Base-by-base conservation (phyloP, 805 yeast genomes). In the Wickerhamiella occidentalis region DNA sequence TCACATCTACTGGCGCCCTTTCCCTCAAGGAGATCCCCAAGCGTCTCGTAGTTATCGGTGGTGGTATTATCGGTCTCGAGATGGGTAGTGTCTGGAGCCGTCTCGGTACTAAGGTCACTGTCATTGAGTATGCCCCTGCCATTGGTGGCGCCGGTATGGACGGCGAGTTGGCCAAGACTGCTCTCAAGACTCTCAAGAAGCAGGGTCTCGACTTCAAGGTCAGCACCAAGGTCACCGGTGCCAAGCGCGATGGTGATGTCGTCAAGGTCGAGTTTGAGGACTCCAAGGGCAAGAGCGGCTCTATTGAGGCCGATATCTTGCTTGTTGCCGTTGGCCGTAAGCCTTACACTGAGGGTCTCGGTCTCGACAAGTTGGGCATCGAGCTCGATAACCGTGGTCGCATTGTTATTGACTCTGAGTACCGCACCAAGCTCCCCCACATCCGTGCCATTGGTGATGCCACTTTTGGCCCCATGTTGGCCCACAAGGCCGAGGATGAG, bases 121-220 rank as follows among this genome's bases (percentile, higher is more conserved):
- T 92, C 50, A 71, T 92, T 53, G 99, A 92, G 76, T 92, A 77
- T 79, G 85, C 81, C 68, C 74, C 75, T 61, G 76, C 92, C 55
- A 82, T 92, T 64, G 98, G 98, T 73, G 98, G 98, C 74, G 97
- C 96, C 53, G 94, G 96, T 59, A 92, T 92, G 96, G 99, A 92
- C 68, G 82, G 74, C 48, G 99, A 92, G 75, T 87, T 92, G 53
- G 81, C 97, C 56, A 87, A 86, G 70, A 68, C 82, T 51, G 78
- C 94, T 52, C 95, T 86, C 71, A 90, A 86, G 69, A 77, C 86
- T 70, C 74, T 92, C 62, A 76, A 82, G 62, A 92, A 90, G 75
- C 98, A 92, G 74, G 98, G 98, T 54, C 69, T 92, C 64, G 85
- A 87, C 62, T 87, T 92, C 78, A 84, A 85, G 73, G 74, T 85